A percentile compares a stretch with the other conserved stretches of the same genome.
These are phyloP conservation scores for Ceratocystiopsis brevicomis DNA, from an alignment of 2,329 filamentous ascomycete species.

Conservation along the genomic window DNA sequence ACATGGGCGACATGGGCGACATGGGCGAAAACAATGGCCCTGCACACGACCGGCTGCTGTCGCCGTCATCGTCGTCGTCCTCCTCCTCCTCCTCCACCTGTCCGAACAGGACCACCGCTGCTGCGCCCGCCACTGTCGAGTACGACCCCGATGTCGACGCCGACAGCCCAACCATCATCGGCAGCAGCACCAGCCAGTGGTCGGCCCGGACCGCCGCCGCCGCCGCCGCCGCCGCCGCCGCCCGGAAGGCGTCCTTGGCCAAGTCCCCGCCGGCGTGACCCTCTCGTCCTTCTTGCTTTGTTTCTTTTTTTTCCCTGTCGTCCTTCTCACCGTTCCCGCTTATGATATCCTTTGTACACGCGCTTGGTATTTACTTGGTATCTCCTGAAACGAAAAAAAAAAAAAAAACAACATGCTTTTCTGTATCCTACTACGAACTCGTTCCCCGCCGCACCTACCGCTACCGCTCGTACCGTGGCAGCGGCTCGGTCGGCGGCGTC, in stretches of 20 bases:
- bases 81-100: neutral
- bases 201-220: constrained; percentile 8
- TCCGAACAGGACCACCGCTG: neutral
- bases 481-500: constrained; percentile 9
- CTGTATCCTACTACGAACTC: too few species aligned
- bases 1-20: neutral
- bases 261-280: constrained; percentile 10
- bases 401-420: too few species aligned
- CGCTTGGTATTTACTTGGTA: too few species aligned
- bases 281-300: neutral
- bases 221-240: neutral
- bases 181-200: constrained; percentile 18
- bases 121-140: constrained; percentile 11
- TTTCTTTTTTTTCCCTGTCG: too few species aligned
- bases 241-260: constrained; percentile 8
- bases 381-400: too few species aligned
- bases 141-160: constrained; percentile 28
- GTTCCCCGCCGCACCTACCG: constrained; percentile 5
- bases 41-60: too few species aligned
- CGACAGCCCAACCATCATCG: constrained; percentile 19
- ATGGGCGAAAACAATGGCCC: neutral
- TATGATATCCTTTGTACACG: too few species aligned
- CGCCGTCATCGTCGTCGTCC: too few species aligned
- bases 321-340: neutral
- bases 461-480: constrained; percentile 15